Evolutionary conservation across 208 protist species (phyloP), one percentile per base, ranked within the genome.

Genomic region (Acanthamoeba culbertsoni): DNA sequence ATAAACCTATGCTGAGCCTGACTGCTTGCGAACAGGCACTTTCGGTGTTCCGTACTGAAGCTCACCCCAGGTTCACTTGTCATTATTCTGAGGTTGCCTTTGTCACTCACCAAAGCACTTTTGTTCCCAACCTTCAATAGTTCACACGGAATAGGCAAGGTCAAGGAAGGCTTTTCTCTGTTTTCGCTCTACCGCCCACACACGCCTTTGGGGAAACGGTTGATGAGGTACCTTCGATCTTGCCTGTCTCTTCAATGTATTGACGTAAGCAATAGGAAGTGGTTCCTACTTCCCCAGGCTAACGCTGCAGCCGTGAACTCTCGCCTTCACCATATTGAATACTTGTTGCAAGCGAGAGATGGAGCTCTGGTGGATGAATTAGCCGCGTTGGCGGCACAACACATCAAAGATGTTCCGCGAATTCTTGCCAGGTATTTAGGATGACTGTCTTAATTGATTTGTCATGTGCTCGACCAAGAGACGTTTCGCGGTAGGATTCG

Each of bases 141-240:
- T 40, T 28, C 86, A 14, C 86, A 91, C 26, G 86, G 86, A 26
- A 91, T 91, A 10, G 86, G 86, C 0, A 91, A 91, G 28, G 7
- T 55, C 1, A 91, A 91, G 57, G 86, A 91, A 71, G 86, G 86
- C 12, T 73, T 91, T 26, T 91, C 57, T 14, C n/a, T 91, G n/a
- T 91, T 73, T n/a, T 63, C 86, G 37, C 59, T 91, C 33, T 91
- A 35, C 26, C 33, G 28, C 12, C 48, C 86, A 73, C 33, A 42
- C 2, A 53, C 86, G 14, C 53, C 57, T 20, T 35, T 91, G 5
- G 86, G 86, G 16, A 91, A 73, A 35, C 55, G 57, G 14, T 31
- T 91, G 48, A 10, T 91, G 7, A 40, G 86, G 86, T 91, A 91
- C n/a, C n/a, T n/a, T n/a, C n/a, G n/a, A n/a, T n/a, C n/a, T n/a